A percentile compares a stretch with the other conserved stretches of the same genome.
Conservation (phyloP, 805 yeast genomes). For the Alloascoidea hylecoeti region DNA sequence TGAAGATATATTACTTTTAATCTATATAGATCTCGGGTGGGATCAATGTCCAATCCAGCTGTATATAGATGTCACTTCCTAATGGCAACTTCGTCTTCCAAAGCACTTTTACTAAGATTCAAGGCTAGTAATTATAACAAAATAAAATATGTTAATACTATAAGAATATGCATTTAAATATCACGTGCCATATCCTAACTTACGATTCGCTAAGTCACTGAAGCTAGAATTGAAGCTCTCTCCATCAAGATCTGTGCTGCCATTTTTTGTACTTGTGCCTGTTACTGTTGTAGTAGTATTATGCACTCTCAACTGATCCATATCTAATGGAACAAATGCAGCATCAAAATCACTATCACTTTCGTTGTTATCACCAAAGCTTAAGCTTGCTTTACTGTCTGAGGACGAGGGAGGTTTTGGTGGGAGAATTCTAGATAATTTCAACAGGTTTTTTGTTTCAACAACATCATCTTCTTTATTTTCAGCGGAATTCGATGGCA, state of each 20-base stretch:
- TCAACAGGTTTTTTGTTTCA: constrained; percentile 5
- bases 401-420: constrained; percentile 19
- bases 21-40: no score
- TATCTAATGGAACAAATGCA: constrained; percentile 33
- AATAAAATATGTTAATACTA: not conserved
- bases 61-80: no score
- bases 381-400: constrained; percentile 23
- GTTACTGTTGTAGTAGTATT: constrained; percentile 19
- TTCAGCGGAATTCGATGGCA: not conserved
- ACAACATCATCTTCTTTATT: not conserved
- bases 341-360: constrained; percentile 19
- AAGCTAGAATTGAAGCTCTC: constrained; percentile 10
- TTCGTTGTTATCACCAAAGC: constrained; percentile 12
- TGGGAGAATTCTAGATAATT: constrained; percentile 17
- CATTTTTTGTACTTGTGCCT: constrained; percentile 21
- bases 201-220: no score
- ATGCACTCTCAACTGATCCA: constrained; percentile 12
- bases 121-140: not conserved
- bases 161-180: not conserved
- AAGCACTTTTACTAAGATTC: not conserved
- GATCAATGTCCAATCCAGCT: no score
- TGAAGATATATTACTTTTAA: no score
- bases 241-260: constrained; percentile 36
- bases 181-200: not conserved
- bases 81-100: not conserved